Evolutionary conservation across 495 filamentous ascomycete species (phyloP).

Genomic region (Penicillium coffeae): DNA sequence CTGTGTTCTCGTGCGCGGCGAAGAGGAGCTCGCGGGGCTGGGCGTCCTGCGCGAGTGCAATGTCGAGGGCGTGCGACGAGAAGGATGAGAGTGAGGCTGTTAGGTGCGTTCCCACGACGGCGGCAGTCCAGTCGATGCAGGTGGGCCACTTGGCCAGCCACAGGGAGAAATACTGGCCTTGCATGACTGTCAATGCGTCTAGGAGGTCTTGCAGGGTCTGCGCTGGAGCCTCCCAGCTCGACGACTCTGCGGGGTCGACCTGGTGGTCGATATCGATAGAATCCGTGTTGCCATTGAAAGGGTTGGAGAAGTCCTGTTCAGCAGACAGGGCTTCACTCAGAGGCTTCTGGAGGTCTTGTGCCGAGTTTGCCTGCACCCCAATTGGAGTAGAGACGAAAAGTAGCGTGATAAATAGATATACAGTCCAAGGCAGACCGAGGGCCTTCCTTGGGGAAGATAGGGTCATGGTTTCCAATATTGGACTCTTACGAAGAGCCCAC

Average conservation of each 20-base stretch:
- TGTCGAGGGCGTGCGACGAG: constrained; percentile 20
- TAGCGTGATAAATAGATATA: constrained; percentile 21
- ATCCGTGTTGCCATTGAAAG: neutral
- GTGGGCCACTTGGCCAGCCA: constrained; percentile 81
- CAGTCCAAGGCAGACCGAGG: constrained; percentile 11
- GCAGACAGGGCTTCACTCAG: constrained; percentile 6
- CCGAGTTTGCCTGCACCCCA: constrained; percentile 25
- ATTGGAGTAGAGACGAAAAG: constrained; percentile 11
- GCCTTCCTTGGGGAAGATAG: constrained; percentile 3
- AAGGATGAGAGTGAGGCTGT: constrained; percentile 64
- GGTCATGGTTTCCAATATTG: constrained; percentile 16
- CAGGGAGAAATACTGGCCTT: constrained; percentile 69
- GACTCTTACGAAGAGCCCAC: too few species aligned
- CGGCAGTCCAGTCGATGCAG: constrained; percentile 92
- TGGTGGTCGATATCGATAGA: constrained; percentile 13
- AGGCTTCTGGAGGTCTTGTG: constrained; percentile 25
- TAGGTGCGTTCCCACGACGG: constrained; percentile 78
- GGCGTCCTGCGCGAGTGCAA: constrained; percentile 6
- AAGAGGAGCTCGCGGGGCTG: constrained; percentile 26
- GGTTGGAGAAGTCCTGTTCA: neutral
- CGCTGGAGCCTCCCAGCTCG: constrained; percentile 11
- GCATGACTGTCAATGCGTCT: constrained; percentile 67
- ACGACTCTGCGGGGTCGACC: neutral
- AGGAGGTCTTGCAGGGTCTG: constrained; percentile 44
- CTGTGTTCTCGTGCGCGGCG: constrained; percentile 61